phyloP scores from a whole-genome alignment of 805 yeast species.

The Candida bentonensis region DNA sequence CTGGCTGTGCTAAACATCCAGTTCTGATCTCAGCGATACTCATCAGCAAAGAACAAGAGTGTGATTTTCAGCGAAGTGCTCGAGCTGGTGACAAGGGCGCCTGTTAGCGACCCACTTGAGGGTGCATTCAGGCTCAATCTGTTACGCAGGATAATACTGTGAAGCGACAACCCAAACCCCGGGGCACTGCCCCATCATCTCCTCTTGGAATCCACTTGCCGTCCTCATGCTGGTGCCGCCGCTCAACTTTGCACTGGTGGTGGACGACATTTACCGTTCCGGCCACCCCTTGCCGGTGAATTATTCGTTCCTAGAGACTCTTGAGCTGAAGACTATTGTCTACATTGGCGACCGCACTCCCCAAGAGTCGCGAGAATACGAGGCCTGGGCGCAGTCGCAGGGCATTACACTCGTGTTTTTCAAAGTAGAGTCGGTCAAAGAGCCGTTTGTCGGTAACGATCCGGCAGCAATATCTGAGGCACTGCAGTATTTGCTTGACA shows the following conservation, averaged over 20 bases:
- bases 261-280: slow-evolving; percentile 72
- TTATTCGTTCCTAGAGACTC: slow-evolving; percentile 58
- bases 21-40: too few relatives aligned
- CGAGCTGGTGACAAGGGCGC: too few relatives aligned
- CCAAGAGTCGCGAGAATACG: slow-evolving; percentile 49
- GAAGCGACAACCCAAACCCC: too few relatives aligned
- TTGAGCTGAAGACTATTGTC: slow-evolving; percentile 65
- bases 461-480: slow-evolving; percentile 38
- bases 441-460: slow-evolving; percentile 50
- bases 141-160: too few relatives aligned
- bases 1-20: too few relatives aligned
- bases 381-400: slow-evolving; percentile 47
- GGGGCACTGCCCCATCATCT: too few relatives aligned
- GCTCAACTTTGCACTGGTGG: slow-evolving; percentile 77
- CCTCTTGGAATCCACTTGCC: too few relatives aligned
- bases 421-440: slow-evolving; percentile 58
- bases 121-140: too few relatives aligned
- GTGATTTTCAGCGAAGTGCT: too few relatives aligned
- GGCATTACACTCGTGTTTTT: slow-evolving; percentile 44
- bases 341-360: slow-evolving; percentile 37
- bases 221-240: slow-evolving; percentile 72
- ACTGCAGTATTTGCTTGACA: slow-evolving; percentile 20
- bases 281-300: slow-evolving; percentile 90
- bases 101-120: too few relatives aligned
- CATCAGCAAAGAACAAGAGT: too few relatives aligned